A percentile compares a stretch with the other conserved stretches of the same genome.
phyloP scores from a whole-genome alignment of 2,329 filamentous ascomycete species.

The Teratosphaeria gauchensis region DNA sequence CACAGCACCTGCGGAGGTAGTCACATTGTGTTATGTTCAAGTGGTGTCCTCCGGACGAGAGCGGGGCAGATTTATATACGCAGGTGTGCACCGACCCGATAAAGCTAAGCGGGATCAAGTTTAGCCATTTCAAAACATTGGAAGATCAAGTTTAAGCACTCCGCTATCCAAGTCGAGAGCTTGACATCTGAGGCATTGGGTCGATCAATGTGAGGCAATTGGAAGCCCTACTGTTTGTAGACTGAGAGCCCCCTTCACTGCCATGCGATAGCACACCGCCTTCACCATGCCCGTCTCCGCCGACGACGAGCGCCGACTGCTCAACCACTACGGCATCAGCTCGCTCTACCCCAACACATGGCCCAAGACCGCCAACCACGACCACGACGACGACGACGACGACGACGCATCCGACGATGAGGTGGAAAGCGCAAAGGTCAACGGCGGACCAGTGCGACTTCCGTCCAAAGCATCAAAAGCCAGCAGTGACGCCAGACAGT shows the following conservation, averaged over 20 bases:
- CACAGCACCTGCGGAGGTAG: too few relatives aligned
- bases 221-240: too few relatives aligned
- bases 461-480: slow-evolving; percentile 66
- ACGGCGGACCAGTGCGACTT: slow-evolving; percentile 22
- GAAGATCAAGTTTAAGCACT: background rate
- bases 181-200: background rate
- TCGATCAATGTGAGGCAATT: too few relatives aligned
- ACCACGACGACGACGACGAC: slow-evolving; percentile 34
- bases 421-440: slow-evolving; percentile 1
- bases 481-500: slow-evolving; percentile 34
- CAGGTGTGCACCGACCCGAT: too few relatives aligned
- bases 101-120: background rate
- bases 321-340: slow-evolving; percentile 82
- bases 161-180: background rate
- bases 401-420: slow-evolving; percentile 36
- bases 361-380: slow-evolving; percentile 51
- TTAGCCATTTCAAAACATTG: background rate
- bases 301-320: slow-evolving; percentile 65
- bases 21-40: too few relatives aligned
- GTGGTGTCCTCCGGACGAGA: too few relatives aligned
- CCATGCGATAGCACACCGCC: background rate
- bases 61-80: too few relatives aligned
- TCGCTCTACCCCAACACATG: slow-evolving; percentile 72
- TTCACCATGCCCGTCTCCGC: slow-evolving; percentile 41
- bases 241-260: background rate